Evolutionary conservation across 257 asterid species (phyloP), one percentile per base, ranked within the genome.

Genomic region (Solanum habrochaites): DNA sequence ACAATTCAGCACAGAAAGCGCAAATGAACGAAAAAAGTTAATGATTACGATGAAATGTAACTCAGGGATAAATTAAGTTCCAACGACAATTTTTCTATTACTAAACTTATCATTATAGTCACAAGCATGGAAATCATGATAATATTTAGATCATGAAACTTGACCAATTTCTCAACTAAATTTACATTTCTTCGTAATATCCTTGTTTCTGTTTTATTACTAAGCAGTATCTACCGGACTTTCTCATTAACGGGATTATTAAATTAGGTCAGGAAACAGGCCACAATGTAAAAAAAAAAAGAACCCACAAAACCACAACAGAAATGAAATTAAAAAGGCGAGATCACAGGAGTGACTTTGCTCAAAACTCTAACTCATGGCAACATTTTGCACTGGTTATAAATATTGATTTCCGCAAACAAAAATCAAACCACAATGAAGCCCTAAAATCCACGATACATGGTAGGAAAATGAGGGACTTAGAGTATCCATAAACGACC

Each of bases 401-500:
- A 80, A 16, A 47, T 23, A 80, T 47, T 14, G 16, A 74, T 8
- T 16, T 80, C 84, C 16, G 14, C 42, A 8, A 8, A 27, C 25
- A 37, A 37, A 45, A 80, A 47, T 29, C 14, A 39, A 37, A 64
- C 74, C n/a, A 70, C 70, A 81, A n/a, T 49, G n/a, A 39, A 67
- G 40, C 82, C 43, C 56, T 3, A 82, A 82, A 42, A 25, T 31
- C 31, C 31, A 27, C 25, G 29, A 18, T 35, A 35, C 45, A n/a
- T 37, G 27, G 11, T 32, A 62, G 85, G 85, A 20, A 16, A 62
- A 42, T 9, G 16, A n/a, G 47, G 45, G 67, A 15, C 84, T 27
- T 15, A 78, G 11, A 78, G 66, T 25, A 77, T 80, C 84, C 67
- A 49, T 71, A 25, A 83, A 82, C 92, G 71, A 96, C 99, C 99